Percentiles rank a stretch among this genome's conserved stretches.
Conservation (phyloP, 106 monocot genomes). For the Cymbidium sinense region DNA sequence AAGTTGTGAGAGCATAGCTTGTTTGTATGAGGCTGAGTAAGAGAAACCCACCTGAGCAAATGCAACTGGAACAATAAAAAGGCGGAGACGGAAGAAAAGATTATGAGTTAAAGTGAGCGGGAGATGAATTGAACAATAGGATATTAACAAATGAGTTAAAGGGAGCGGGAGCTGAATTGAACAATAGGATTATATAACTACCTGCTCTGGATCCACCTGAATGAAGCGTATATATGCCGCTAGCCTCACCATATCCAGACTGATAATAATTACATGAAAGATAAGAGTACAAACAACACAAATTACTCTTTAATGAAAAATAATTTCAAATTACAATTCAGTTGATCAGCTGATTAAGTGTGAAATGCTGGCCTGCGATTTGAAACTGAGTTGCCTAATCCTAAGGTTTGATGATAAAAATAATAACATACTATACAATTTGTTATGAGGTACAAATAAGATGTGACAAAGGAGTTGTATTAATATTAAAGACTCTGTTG, state of each 20-base stretch:
- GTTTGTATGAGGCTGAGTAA: background rate
- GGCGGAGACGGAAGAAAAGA: background rate
- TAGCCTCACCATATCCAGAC: constrained; percentile 13
- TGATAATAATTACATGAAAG: constrained; percentile 1
- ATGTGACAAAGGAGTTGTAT: no score
- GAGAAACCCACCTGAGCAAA: constrained; percentile 7
- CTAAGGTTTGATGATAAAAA: no score
- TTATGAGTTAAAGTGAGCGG: background rate
- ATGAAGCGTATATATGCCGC: constrained; percentile 8
- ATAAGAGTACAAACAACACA: background rate
- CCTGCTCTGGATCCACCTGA: constrained; percentile 3
- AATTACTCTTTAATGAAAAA: background rate
- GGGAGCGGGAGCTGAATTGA: background rate
- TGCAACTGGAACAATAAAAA: constrained; percentile 4
- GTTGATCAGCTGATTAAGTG: no score
- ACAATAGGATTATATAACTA: background rate
- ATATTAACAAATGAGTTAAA: background rate
- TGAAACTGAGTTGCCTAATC: constrained; percentile 16
- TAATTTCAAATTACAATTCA: no score
- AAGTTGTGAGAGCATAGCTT: background rate
- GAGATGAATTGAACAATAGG: background rate
- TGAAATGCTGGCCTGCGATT: no score
- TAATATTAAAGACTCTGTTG: no score
- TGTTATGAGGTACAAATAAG: no score
- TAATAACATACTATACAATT: no score